Conservation (phyloP, 441 rosid genomes). For the Adansonia grandidieri region DNA sequence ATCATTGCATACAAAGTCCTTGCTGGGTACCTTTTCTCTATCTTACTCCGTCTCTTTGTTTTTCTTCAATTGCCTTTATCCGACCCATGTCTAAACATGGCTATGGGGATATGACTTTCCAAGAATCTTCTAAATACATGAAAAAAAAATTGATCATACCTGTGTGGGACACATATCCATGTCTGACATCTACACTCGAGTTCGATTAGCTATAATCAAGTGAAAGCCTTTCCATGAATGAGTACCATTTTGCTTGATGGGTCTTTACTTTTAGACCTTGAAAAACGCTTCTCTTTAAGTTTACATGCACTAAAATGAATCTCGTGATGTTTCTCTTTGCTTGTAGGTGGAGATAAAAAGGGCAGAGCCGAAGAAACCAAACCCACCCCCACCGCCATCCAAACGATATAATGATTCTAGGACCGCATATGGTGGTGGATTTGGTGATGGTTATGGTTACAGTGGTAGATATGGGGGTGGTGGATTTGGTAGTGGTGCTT, state of each 20-base stretch:
- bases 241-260: not conserved
- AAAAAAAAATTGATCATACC: too few relatives aligned
- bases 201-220: not conserved
- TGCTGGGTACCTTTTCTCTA: too few relatives aligned
- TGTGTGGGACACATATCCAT: too few relatives aligned
- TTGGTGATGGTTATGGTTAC: slow-evolving; percentile 68
- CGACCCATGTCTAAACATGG: too few relatives aligned
- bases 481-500: slow-evolving; percentile 31
- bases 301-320: not conserved
- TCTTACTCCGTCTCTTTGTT: too few relatives aligned
- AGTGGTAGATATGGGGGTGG: slow-evolving; percentile 50
- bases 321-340: slow-evolving; percentile 16
- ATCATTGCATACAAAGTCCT: too few relatives aligned
- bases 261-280: not conserved
- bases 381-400: slow-evolving; percentile 63
- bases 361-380: slow-evolving; percentile 94
- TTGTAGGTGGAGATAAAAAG: slow-evolving; percentile 94
- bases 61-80: too few relatives aligned
- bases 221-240: not conserved
- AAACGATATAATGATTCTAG: slow-evolving; percentile 74
- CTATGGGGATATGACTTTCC: too few relatives aligned
- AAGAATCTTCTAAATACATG: too few relatives aligned
- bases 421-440: slow-evolving; percentile 64
- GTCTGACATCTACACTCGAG: too few relatives aligned
- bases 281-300: not conserved